Base-by-base conservation (phyloP, 2,329 filamentous ascomycete genomes). In the Scedosporium dehoogii region DNA sequence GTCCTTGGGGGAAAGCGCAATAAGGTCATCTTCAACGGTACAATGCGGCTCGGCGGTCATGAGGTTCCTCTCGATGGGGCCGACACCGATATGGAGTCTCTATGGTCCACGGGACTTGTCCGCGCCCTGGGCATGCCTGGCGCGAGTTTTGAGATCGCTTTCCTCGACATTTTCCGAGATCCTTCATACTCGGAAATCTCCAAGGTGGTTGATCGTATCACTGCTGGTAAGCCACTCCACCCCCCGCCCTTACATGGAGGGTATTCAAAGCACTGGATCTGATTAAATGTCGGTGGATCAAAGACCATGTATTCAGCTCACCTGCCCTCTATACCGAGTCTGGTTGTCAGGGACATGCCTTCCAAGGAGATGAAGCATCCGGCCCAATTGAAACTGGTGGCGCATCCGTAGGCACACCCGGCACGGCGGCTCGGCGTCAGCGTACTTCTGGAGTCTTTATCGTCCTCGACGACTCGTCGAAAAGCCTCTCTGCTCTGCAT, bases 131-230 rank as follows among this genome's bases (percentile, higher is more conserved):
- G 78, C 67, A 77, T 79, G 61, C 76, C 80, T 68, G 79, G 80
- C 64, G 77, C 78, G 9, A 80, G 80, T 63, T 82, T 84, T 63
- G 82, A 85, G 68, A 78, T 85, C 66, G 82, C 79, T 60, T 79
- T 75, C 27, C 70, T 80, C 38, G 68, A 71, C 3, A 82, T 83
- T 69, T 82, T 83, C 69, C 78, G 81, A 46, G 73, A 75, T 10
- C 6, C 27, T 25, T 10, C 18, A 4, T 59, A 59, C 18, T 21
- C 29, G n/a, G 41, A 18, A 21, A 18, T 59, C 18, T 21, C 41
- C 6, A 14, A 44, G 10, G 18, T 33, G 33, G 33, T 38, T 38
- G 33, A 10, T 38, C 33, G 6, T 38, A 38, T 38, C 33, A 38
- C 33, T 14, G 10, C 33, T 38, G 33, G 33, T 38, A 38, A 38